These are phyloP conservation scores for Didymellaceae sp. DNA, from an alignment of 2,329 filamentous ascomycete species.

Conservation along the genomic window DNA sequence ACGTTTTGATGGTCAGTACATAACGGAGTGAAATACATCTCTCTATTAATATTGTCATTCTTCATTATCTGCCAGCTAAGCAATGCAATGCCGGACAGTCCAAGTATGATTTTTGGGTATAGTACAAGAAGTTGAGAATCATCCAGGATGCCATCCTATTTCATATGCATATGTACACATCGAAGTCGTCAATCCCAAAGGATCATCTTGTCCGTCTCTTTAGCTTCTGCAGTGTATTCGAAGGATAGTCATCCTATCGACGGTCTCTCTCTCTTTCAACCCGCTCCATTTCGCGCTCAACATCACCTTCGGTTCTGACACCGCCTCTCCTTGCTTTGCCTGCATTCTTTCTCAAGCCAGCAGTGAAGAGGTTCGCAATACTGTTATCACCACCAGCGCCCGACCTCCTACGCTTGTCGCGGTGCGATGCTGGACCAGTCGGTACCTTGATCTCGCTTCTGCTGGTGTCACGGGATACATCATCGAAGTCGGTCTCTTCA, in stretches of 20 bases:
- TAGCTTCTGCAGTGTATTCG: not conserved
- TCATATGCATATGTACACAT: constrained; percentile 1
- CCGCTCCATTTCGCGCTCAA: constrained; percentile 41
- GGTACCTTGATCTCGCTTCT: constrained; percentile 30
- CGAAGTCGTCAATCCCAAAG: not conserved
- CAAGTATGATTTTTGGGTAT: constrained; percentile 15
- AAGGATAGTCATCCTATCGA: constrained; percentile 14
- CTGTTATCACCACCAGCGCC: constrained; percentile 30
- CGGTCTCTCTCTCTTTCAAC: constrained; percentile 41
- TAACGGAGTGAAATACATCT: too few relatives aligned
- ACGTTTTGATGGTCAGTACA: too few relatives aligned
- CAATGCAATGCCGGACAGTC: not conserved
- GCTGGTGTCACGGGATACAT: constrained; percentile 1
- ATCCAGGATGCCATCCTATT: not conserved
- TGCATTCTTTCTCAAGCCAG: constrained; percentile 41
- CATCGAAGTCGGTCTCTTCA: constrained; percentile 25
- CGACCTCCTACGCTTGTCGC: constrained; percentile 41
- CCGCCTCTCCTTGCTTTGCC: constrained; percentile 38
- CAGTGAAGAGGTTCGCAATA: constrained; percentile 40
- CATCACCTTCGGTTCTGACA: constrained; percentile 42
- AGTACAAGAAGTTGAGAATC: constrained; percentile 14
- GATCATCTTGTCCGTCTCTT: not conserved
- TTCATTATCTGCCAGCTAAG: not conserved
- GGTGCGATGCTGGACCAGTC: constrained; percentile 39
- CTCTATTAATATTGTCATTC: not conserved